Percentiles rank a stretch among this genome's conserved stretches.
Evolutionary conservation across 2,329 filamentous ascomycete species (phyloP).

Genomic region (Orbilia brochopaga): DNA sequence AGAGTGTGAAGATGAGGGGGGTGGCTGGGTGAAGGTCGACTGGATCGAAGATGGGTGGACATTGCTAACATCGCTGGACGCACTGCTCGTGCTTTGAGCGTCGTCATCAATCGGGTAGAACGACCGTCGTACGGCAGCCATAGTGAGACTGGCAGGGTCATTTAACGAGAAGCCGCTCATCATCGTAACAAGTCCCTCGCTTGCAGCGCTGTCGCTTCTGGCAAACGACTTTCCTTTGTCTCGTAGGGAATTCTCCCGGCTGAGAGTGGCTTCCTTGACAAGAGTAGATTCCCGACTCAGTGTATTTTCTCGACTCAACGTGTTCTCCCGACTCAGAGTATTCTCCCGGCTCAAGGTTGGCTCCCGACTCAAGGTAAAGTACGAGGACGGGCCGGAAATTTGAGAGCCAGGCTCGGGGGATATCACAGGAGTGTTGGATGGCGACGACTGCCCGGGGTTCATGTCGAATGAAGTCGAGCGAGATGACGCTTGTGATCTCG

Average conservation of each 20-base stretch:
- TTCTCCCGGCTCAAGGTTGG: constrained; percentile 65
- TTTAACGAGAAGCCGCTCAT: constrained; percentile 78
- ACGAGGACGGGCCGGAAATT: constrained; percentile 82
- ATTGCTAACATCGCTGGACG: constrained; percentile 70
- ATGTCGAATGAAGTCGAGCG: constrained; percentile 93
- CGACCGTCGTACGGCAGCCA: constrained; percentile 58
- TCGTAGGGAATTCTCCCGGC: constrained; percentile 47
- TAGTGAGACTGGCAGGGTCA: constrained; percentile 61
- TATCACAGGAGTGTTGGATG: constrained; percentile 82
- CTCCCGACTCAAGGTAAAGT: constrained; percentile 79
- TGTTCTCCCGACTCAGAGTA: constrained; percentile 59
- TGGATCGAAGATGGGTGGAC: constrained; percentile 53
- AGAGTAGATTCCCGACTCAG: constrained; percentile 60
- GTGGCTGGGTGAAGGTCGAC: constrained; percentile 50
- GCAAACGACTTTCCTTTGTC: constrained; percentile 67
- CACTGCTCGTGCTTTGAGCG: constrained; percentile 71
- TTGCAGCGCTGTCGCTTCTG: constrained; percentile 89
- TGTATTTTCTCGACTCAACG: constrained; percentile 66
- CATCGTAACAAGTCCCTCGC: constrained; percentile 82
- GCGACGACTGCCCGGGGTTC: constrained; percentile 74
- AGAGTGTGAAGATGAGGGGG: constrained; percentile 58
- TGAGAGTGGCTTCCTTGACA: constrained; percentile 64
- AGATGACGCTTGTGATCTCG: constrained; percentile 84
- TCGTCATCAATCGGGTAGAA: constrained; percentile 74
- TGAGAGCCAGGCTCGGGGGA: constrained; percentile 73